Percentiles rank a stretch among this genome's conserved stretches.
Evolutionary conservation across 2,329 filamentous ascomycete genomes (phyloP).

Genomic region (Neurospora sp.): DNA sequence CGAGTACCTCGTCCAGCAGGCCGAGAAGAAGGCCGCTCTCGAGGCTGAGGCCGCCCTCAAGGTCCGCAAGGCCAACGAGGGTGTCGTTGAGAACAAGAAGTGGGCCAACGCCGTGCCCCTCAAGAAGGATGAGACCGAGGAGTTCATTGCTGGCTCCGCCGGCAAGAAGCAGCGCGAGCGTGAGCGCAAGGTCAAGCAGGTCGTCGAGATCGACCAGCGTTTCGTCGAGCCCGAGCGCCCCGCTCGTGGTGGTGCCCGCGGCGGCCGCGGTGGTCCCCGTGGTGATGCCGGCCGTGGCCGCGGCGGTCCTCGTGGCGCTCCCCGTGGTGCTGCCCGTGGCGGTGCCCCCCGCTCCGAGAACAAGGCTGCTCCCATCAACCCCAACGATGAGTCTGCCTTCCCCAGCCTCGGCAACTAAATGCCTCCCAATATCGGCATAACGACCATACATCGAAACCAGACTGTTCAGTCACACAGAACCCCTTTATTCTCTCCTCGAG

Average conservation of each 20-base stretch:
- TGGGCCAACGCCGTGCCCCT: constrained; percentile 76
- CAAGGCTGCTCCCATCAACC: constrained; percentile 39
- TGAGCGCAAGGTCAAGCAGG: constrained; percentile 84
- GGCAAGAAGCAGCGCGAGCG: constrained; percentile 80
- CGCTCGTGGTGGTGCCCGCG: constrained; percentile 41
- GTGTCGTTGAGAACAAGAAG: constrained; percentile 80
- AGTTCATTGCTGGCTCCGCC: constrained; percentile 64
- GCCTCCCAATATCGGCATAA: constrained; percentile 7
- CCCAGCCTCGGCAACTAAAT: constrained; percentile 49
- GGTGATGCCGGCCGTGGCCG: constrained; percentile 25
- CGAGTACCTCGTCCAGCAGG: constrained; percentile 69
- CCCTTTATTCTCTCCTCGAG: not conserved
- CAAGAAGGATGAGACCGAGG: constrained; percentile 58
- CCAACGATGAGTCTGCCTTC: constrained; percentile 49
- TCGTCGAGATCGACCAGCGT: constrained; percentile 80
- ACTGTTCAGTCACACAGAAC: constrained; percentile 5
- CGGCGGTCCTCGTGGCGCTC: constrained; percentile 28
- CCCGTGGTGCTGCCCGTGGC: constrained; percentile 32
- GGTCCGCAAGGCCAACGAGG: constrained; percentile 88
- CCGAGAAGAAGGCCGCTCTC: constrained; percentile 67
- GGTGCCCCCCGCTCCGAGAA: constrained; percentile 35
- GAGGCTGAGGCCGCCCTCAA: constrained; percentile 50
- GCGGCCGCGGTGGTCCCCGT: constrained; percentile 35
- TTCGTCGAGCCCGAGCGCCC: constrained; percentile 62
- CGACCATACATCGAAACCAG: constrained; percentile 1